Conservation (phyloP, 2,329 filamentous ascomycete genomes). For the Penicillium decumbens region DNA sequence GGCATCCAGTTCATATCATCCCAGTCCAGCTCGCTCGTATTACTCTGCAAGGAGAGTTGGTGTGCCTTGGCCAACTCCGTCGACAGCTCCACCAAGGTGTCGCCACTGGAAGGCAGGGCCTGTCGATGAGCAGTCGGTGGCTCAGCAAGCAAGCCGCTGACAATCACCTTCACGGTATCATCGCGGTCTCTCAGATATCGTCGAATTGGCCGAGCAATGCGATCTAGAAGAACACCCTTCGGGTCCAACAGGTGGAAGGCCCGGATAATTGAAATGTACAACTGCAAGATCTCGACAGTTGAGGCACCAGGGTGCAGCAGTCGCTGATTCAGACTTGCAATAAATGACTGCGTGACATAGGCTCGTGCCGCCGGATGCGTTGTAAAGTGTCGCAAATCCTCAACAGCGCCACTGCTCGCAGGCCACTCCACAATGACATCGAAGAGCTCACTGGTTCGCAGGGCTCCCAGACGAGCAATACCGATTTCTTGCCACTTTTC, state of each 20-base stretch:
- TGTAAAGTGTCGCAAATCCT: constrained; percentile 57
- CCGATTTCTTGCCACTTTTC: constrained; percentile 55
- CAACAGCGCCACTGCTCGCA: constrained; percentile 54
- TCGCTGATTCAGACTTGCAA: constrained; percentile 49
- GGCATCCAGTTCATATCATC: constrained; percentile 91
- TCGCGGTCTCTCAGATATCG: constrained; percentile 60
- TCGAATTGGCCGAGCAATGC: constrained; percentile 61
- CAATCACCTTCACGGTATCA: constrained; percentile 63
- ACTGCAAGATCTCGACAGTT: constrained; percentile 61
- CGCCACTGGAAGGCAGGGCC: constrained; percentile 28
- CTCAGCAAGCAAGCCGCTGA: constrained; percentile 59
- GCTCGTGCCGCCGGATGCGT: constrained; percentile 51
- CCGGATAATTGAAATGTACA: constrained; percentile 64
- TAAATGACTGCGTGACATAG: constrained; percentile 53
- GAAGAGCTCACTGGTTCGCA: constrained; percentile 55
- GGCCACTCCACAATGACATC: constrained; percentile 61
- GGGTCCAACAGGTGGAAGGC: constrained; percentile 61
- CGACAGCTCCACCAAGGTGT: constrained; percentile 51
- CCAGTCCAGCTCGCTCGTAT: constrained; percentile 73
- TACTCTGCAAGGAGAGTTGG: constrained; percentile 42
- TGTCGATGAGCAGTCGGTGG: constrained; percentile 39
- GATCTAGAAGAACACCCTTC: constrained; percentile 61
- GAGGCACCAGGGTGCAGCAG: constrained; percentile 61
- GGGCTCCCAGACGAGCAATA: constrained; percentile 51
- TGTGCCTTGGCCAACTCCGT: constrained; percentile 47